These are phyloP conservation scores for Chaetomium olivaceum DNA, from an alignment of 2,329 filamentous ascomycete genomes.

Conservation along the genomic window DNA sequence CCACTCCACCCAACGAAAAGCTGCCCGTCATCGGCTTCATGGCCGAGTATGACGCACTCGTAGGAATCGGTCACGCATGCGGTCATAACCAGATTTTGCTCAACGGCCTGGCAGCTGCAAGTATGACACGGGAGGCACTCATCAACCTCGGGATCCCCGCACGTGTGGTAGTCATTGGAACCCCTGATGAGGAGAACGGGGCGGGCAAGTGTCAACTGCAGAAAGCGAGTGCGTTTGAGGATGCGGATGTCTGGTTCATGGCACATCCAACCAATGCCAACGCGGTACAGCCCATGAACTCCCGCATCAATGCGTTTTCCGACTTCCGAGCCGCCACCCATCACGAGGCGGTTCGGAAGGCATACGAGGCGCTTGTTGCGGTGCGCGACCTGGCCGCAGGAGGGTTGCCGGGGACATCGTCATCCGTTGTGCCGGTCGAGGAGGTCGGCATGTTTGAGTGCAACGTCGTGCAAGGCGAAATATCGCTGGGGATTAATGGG, in stretches of 20 bases:
- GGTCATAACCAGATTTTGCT: slow-evolving; percentile 9
- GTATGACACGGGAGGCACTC: not conserved
- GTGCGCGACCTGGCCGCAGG: slow-evolving; percentile 5
- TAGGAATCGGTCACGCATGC: slow-evolving; percentile 7
- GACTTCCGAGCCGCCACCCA: not conserved
- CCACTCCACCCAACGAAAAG: not conserved
- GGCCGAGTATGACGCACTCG: slow-evolving; percentile 8
- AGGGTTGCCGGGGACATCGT: slow-evolving; percentile 7
- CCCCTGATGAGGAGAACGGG: slow-evolving; percentile 7
- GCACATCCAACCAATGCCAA: slow-evolving; percentile 7
- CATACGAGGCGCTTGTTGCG: slow-evolving; percentile 3
- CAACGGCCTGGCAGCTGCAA: not conserved
- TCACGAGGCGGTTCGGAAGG: not conserved
- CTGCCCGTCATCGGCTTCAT: slow-evolving; percentile 9
- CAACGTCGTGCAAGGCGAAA: slow-evolving; percentile 7
- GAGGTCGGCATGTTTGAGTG: slow-evolving; percentile 15
- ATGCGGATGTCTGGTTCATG: slow-evolving; percentile 10
- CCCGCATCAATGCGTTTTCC: not conserved
- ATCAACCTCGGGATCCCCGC: slow-evolving; percentile 1
- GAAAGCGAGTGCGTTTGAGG: not conserved
- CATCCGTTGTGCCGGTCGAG: not conserved
- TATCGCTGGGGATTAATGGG: slow-evolving; percentile 8
- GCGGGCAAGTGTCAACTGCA: slow-evolving; percentile 4
- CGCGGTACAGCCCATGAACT: slow-evolving; percentile 11
- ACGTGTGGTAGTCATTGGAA: slow-evolving; percentile 3